Evolutionary conservation across 768 basidiomycete species (phyloP), one percentile per base, ranked within the genome.

Genomic region (Suillus discolor): DNA sequence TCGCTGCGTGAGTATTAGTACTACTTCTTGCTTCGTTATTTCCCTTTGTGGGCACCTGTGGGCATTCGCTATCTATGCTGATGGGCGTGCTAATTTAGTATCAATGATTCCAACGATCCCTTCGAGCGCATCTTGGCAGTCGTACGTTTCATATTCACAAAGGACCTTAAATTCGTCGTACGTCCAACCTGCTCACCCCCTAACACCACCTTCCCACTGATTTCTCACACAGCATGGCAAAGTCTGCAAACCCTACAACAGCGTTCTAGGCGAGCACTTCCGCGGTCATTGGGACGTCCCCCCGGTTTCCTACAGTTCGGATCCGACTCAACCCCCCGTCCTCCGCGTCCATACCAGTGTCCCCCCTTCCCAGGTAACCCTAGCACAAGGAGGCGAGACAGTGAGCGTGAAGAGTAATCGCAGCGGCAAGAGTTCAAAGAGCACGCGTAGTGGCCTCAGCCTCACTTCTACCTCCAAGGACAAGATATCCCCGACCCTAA

Each of bases 71-170:
- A 31, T 31, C 15, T 25, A 8, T 44, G 60, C 23, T 71, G 51
- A 47, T 62, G 44, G 44, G 44, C 9, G 54, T 59, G 20, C 28
- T 20, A 62, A 63, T 28, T 42, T 60, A 97, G 96, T 45, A 93
- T 98, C 72, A 97, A 97, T 70, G 94, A 97, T 73, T 92, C 91
- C 23, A 84, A 89, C 41, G 94, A 97, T 75, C 89, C 94, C n/a
- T 89, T 99, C 69, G 92, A 96, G 69, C 88, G 97, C 49, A 96
- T 99, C 91, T 80, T 99, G n/a, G 91, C 95, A 47, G 91, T 93
- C 6, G 75, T 98, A 49, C 85, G 96, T 47, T 98, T 94, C 73
- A 80, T 89, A 7, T 94, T 97, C 75, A 91, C 93, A 59, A 97
- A 97, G 75, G 95, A 98, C 72, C 89, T 97, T 76, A 97, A 96